phyloP scores from a whole-genome alignment of 352 stramenopile genomes.

The Globisporangium ultimum region DNA sequence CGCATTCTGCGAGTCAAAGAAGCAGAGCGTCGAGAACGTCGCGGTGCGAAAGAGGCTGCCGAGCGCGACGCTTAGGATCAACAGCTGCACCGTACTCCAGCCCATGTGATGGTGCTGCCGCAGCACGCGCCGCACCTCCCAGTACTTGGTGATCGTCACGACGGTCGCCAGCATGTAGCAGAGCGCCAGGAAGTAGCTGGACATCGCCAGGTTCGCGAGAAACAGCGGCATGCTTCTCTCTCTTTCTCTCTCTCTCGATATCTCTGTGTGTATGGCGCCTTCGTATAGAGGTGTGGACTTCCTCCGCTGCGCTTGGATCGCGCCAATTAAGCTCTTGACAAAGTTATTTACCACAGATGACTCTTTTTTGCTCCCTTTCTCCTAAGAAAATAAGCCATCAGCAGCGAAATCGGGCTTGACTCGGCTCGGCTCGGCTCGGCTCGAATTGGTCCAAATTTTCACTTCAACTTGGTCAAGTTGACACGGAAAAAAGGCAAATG shows the following conservation, averaged over 20 bases:
- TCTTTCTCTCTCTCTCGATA: too few species aligned
- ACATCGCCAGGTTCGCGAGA: conserved; percentile 84
- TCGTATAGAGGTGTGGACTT: too few species aligned
- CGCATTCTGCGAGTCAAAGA: conserved; percentile 79
- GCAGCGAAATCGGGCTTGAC: too few species aligned
- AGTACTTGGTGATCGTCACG: conserved; percentile 73
- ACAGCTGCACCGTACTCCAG: conserved; percentile 81
- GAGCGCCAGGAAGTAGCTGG: conserved; percentile 86
- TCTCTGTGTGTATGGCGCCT: too few species aligned
- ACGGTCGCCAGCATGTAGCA: conserved; percentile 84
- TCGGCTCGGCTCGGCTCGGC: background rate
- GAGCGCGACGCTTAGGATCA: conserved; percentile 78
- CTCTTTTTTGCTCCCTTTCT: too few species aligned
- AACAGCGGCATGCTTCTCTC: conserved; percentile 71
- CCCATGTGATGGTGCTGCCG: conserved; percentile 58
- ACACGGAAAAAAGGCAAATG: too few species aligned
- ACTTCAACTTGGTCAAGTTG: conserved; percentile 1
- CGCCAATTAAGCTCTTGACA: too few species aligned
- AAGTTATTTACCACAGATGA: too few species aligned
- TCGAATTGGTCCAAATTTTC: background rate
- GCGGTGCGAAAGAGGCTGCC: conserved; percentile 83
- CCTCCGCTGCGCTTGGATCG: too few species aligned
- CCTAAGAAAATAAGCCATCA: too few species aligned
- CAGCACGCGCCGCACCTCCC: conserved; percentile 67
- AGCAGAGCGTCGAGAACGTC: conserved; percentile 86